phyloP scores from a whole-genome alignment of 345 rosid genomes.

The Kandelia obovata region DNA sequence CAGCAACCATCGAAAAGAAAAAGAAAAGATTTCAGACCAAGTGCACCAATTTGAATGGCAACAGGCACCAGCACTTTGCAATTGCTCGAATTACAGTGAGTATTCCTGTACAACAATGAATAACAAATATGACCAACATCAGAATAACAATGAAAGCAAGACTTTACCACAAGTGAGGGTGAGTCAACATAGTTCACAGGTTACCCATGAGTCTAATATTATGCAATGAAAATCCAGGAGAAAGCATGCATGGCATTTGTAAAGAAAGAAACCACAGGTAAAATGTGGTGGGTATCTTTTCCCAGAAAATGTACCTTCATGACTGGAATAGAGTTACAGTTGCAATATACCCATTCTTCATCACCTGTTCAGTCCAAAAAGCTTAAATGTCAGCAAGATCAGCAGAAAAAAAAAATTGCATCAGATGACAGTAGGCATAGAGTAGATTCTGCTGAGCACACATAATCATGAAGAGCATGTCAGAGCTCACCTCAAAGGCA shows the following conservation, averaged over 20 bases:
- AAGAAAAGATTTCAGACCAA: neutral
- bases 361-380: conserved; percentile 54
- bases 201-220: too few species aligned
- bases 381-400: conserved; percentile 15
- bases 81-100: neutral
- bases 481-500: conserved; percentile 80
- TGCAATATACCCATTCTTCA: conserved; percentile 92
- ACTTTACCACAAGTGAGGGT: too few species aligned
- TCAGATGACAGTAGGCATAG: neutral
- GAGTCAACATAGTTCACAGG: too few species aligned
- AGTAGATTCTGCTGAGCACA: neutral
- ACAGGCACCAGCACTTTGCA: neutral
- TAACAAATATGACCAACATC: too few species aligned
- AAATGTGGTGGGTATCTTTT: neutral
- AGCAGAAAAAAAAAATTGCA: neutral
- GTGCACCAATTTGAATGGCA: neutral
- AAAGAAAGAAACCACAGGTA: neutral
- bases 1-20: conserved; percentile 1
- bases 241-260: neutral
- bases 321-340: conserved; percentile 86
- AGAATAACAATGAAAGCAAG: too few species aligned
- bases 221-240: too few species aligned
- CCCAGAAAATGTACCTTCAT: conserved; percentile 23
- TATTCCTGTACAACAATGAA: too few species aligned
- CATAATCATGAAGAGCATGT: neutral